Evolutionary conservation across 2,329 filamentous ascomycete species (phyloP), one percentile per base, ranked within the genome.

Genomic region (Aspergillus phoenicis): DNA sequence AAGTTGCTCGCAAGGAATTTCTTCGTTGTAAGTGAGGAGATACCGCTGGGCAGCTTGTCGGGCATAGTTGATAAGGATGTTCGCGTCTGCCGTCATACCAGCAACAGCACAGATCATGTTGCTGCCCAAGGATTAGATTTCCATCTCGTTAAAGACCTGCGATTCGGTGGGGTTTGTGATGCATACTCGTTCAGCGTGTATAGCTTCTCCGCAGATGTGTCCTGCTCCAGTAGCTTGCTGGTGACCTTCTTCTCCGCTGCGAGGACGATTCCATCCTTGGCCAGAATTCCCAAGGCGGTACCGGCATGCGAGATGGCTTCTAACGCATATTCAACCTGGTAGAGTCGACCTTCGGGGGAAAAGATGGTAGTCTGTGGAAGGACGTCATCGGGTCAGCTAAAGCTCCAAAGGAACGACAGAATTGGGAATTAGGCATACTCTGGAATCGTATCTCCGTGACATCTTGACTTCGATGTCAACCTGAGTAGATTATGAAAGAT

Each of bases 41-140:
- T 99, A 98, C 75, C 90, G 88, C 83, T 99, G 95, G 71, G 95
- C 95, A 73, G 91, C 91, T 86, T 97, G 92, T 71, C 95, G 93
- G 77, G 95, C 96, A 81, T 96, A 97, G 85, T 99, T 99, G 88
- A 99, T 99, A 78, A 99, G 92, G 80, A 99, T 99, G 84, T 99
- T 99, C 79, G 95, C 95, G 77, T 99, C 95, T 74, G 95, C 95
- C 49, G 93, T 99, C 94, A 99, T 98, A 76, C 95, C 95, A 72
- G 95, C 95, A 62, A 99, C 95, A 64, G 95, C 95, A 80, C 93
- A 97, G 81, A 99, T 98, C 96, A 99, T 99, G 84, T 99, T 99
- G 83, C 94, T 98, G 68, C 39, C 26, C 20, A 17, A 55, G 48
- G 5, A 48, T 71, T 61, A 74, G 69, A 57, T 60, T 24, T 8